Evolutionary conservation across 495 filamentous ascomycete species (phyloP).

Genomic region (Hyaloscypha hepaticicola): DNA sequence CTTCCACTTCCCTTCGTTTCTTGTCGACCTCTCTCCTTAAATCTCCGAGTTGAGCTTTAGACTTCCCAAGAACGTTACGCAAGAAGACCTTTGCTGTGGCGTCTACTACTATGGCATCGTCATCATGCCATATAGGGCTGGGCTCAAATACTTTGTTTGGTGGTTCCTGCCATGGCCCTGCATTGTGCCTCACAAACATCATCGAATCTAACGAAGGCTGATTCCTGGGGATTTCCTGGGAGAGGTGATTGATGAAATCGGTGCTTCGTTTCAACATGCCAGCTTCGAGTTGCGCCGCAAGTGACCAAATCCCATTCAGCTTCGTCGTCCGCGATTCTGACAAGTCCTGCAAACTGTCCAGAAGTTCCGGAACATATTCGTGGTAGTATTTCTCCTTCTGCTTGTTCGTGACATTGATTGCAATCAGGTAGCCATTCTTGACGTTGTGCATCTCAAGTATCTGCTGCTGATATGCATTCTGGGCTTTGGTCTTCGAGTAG

Average conservation of each 20-base stretch:
- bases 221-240: conserved; percentile 84
- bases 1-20: conserved; percentile 80
- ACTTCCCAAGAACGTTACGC: conserved; percentile 87
- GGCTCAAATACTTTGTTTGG: conserved; percentile 84
- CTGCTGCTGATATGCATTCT: conserved; percentile 86
- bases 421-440: conserved; percentile 96
- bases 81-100: conserved; percentile 86
- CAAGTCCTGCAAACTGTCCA: conserved; percentile 89
- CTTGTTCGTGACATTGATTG: conserved; percentile 93
- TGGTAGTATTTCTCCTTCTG: conserved; percentile 96
- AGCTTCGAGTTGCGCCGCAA: conserved; percentile 76
- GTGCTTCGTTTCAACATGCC: conserved; percentile 67
- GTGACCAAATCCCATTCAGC: conserved; percentile 82
- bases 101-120: conserved; percentile 76
- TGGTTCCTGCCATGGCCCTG: conserved; percentile 76
- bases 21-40: conserved; percentile 78
- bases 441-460: conserved; percentile 91
- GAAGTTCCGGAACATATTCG: conserved; percentile 90
- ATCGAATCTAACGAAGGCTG: conserved; percentile 85
- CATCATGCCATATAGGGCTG: conserved; percentile 96
- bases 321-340: conserved; percentile 82
- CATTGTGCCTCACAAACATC: conserved; percentile 96
- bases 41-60: conserved; percentile 76
- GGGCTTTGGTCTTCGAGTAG: conserved; percentile 79
- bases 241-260: conserved; percentile 65